Conservation (phyloP, 2,329 filamentous ascomycete species). For the Monilinia aucupariae region DNA sequence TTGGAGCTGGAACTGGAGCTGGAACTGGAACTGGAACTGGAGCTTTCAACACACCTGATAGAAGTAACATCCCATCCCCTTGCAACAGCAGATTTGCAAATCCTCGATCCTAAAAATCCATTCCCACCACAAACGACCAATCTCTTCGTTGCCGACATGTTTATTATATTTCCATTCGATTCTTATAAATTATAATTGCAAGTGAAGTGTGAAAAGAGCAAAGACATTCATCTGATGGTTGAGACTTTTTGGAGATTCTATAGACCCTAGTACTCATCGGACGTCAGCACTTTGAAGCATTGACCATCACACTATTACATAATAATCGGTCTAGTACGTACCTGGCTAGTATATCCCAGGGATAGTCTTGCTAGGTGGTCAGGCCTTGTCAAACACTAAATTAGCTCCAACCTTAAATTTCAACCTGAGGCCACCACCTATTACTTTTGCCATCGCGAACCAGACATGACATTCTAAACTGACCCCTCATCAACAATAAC, state of each 20-base stretch:
- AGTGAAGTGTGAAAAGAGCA: not conserved
- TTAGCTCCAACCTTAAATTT: slow-evolving; percentile 16
- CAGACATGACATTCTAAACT: not conserved
- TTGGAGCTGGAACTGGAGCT: not conserved
- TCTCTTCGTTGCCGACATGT: slow-evolving; percentile 51
- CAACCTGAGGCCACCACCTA: not conserved
- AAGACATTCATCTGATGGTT: not conserved
- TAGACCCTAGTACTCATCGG: not conserved
- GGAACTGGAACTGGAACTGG: not conserved
- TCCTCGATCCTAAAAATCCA: slow-evolving; percentile 81
- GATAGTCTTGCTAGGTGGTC: not conserved
- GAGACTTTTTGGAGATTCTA: not conserved
- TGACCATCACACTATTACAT: slow-evolving; percentile 12
- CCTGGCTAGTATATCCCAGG: too few species aligned
- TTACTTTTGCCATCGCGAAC: not conserved
- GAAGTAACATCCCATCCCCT: slow-evolving; percentile 90
- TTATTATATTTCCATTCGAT: not conserved
- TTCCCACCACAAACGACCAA: slow-evolving; percentile 90
- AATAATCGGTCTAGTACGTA: too few species aligned
- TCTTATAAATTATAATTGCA: not conserved
- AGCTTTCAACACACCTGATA: slow-evolving; percentile 60
- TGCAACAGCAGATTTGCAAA: slow-evolving; percentile 82
- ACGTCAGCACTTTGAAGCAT: slow-evolving; percentile 13
- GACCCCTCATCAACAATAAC: slow-evolving; percentile 2
- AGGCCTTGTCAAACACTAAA: not conserved